phyloP scores from a whole-genome alignment of 2,329 filamentous ascomycete genomes.

The Ceratocystis smalleyi region DNA sequence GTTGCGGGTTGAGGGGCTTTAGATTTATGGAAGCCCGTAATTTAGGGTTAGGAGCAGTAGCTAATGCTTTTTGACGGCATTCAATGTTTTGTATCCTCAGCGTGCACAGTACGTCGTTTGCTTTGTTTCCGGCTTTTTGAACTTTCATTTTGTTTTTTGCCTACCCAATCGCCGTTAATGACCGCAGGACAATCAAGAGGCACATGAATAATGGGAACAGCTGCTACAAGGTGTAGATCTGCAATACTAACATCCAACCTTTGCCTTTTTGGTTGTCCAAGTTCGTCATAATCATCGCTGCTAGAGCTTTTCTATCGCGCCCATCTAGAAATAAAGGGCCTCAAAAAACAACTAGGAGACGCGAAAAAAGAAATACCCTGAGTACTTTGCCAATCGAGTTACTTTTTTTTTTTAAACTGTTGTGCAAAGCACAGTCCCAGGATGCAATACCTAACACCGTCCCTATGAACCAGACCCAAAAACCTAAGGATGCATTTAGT shows the following conservation, averaged over 20 bases:
- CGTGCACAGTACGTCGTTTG: neutral
- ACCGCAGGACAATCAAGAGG: slow-evolving; percentile 11
- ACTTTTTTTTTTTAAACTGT: slow-evolving; percentile 29
- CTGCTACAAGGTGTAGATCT: slow-evolving; percentile 12
- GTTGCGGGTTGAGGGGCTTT: neutral
- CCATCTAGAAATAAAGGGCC: slow-evolving; percentile 11
- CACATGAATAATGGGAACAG: slow-evolving; percentile 10
- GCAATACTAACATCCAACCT: slow-evolving; percentile 16
- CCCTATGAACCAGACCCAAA: slow-evolving; percentile 26
- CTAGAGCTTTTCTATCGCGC: slow-evolving; percentile 15
- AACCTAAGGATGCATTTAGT: slow-evolving; percentile 39
- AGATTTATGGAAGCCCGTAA: neutral
- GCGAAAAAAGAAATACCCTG: slow-evolving; percentile 12
- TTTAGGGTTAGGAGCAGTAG: neutral
- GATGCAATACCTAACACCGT: slow-evolving; percentile 51
- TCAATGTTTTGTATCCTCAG: neutral
- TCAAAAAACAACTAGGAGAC: slow-evolving; percentile 14
- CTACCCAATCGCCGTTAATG: slow-evolving; percentile 11
- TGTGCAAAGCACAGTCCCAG: slow-evolving; percentile 34
- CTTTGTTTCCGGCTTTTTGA: slow-evolving; percentile 4
- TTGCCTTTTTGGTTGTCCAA: slow-evolving; percentile 18
- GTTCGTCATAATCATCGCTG: slow-evolving; percentile 17
- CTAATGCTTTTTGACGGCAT: neutral
- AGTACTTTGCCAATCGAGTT: slow-evolving; percentile 31
- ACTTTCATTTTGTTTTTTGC: slow-evolving; percentile 16